Evolutionary conservation across 2,329 filamentous ascomycete genomes (phyloP), one percentile per base, ranked within the genome.

Genomic region (Hypoxylon sp.): DNA sequence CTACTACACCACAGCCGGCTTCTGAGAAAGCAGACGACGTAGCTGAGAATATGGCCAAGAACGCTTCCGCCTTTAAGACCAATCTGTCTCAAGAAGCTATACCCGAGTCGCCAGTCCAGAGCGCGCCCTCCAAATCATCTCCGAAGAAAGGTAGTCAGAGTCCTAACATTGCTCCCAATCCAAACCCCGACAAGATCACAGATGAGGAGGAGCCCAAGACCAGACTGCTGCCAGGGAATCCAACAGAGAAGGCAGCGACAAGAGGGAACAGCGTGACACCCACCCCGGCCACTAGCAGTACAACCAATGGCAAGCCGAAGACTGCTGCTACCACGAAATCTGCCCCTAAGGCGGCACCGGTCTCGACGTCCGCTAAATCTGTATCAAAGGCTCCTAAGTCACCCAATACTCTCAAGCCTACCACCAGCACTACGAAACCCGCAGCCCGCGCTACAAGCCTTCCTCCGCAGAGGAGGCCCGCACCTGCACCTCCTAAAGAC

Each of bases 161-260:
- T 45, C 71, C 53, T 69, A 71, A 66, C 63, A 71, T 71, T 46
- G 74, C 76, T 50, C 80, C 78, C 3, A 79, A 76, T 63, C 67
- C 74, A 52, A 82, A 79, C 43, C 78, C 79, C 2, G 80, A 81
- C 70, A 82, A 83, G 71, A 69, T 77, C 23, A 71, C 76, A n/a
- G 80, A 79, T 25, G 73, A 79, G 56, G 79, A 83, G 64, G 77
- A 80, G 37, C 67, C 76, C 8, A 73, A 75, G 16, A 74, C 75
- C 19, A 74, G 73, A 57, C 69, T 78, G 46, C 72, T 73, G 4
- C 61, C 78, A 2, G 75, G 76, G 3, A 73, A 77, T 34, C 75
- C 78, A 14, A 76, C 73, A 45, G 75, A 73, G n/a, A 73, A 73
- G 47, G 60, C 64, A 5, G 67, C 72, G 19, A 59, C 65, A 14